Percentiles rank a stretch among this genome's conserved stretches.
These are phyloP conservation scores for Schwanniomyces sp. DNA, from an alignment of 805 yeast genomes.

Conservation along the genomic window DNA sequence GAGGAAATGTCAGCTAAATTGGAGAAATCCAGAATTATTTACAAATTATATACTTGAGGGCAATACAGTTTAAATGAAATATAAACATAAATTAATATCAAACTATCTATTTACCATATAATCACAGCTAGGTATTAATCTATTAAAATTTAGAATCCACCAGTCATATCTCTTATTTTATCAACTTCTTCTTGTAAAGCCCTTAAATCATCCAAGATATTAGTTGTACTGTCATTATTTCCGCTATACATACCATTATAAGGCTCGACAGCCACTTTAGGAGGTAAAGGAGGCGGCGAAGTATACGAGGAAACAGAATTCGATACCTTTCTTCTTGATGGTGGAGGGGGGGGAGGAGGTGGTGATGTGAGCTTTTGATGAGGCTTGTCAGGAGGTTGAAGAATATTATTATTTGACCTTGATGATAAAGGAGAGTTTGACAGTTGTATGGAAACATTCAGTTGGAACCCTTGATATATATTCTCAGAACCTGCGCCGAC, in stretches of 20 bases:
- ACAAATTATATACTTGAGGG: no score
- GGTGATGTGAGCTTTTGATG: conserved; percentile 3
- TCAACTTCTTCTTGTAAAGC: conserved; percentile 73
- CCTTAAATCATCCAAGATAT: conserved; percentile 62
- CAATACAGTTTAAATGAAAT: background rate
- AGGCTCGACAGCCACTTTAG: conserved; percentile 16
- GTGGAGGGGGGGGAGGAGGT: conserved; percentile 47
- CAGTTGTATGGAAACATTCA: conserved; percentile 17
- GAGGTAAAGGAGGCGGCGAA: conserved; percentile 27
- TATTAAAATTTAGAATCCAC: conserved; percentile 32
- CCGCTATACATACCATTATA: background rate
- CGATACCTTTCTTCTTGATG: conserved; percentile 30
- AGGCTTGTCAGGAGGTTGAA: background rate
- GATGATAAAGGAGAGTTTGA: conserved; percentile 22
- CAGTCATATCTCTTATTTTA: conserved; percentile 47
- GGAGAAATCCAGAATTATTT: no score
- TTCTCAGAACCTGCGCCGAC: conserved; percentile 8
- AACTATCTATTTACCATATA: conserved; percentile 2
- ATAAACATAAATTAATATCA: background rate
- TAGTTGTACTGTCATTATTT: conserved; percentile 36
- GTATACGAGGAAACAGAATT: background rate
- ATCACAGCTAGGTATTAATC: background rate
- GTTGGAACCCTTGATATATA: background rate
- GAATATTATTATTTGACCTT: conserved; percentile 21
- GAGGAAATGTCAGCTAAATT: no score